Conservation (phyloP, 495 filamentous ascomycete species). For the Aspergillus wentii region DNA sequence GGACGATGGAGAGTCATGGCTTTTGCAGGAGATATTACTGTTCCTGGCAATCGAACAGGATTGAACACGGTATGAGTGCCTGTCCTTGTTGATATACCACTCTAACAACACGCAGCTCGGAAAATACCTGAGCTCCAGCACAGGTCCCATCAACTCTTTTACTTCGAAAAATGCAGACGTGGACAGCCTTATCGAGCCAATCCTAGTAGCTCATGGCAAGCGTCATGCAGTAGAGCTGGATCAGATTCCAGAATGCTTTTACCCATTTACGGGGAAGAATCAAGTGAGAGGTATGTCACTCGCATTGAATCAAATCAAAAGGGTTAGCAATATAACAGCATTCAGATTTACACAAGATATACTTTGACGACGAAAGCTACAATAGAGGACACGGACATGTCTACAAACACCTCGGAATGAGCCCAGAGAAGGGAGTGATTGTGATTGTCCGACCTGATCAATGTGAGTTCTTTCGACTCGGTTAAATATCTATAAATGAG, state of each 20-base stretch:
- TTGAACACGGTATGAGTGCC: conserved; percentile 40
- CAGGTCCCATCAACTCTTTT: conserved; percentile 33
- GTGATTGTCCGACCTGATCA: conserved; percentile 65
- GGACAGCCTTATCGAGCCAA: conserved; percentile 57
- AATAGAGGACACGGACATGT: conserved; percentile 60
- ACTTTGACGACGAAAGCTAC: conserved; percentile 63
- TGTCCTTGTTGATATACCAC: background rate
- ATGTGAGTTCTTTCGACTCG: conserved; percentile 38
- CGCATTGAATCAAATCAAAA: background rate
- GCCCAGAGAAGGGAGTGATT: conserved; percentile 47
- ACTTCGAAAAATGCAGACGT: conserved; percentile 39
- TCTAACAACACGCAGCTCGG: conserved; percentile 25
- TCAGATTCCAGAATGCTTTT: conserved; percentile 55
- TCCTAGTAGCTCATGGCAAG: conserved; percentile 50
- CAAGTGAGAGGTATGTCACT: conserved; percentile 47
- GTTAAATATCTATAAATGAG: background rate
- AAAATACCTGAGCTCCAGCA: conserved; percentile 27
- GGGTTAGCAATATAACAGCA: background rate
- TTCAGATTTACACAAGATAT: conserved; percentile 57
- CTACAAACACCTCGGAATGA: conserved; percentile 57
- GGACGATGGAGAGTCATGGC: conserved; percentile 60
- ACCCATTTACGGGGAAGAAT: conserved; percentile 54
- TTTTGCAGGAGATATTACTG: conserved; percentile 49
- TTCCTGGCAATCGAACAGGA: conserved; percentile 24
- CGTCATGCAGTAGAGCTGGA: conserved; percentile 53